Evolutionary conservation across 2,329 filamentous ascomycete species (phyloP).

Genomic region (Fusarium continuum): DNA sequence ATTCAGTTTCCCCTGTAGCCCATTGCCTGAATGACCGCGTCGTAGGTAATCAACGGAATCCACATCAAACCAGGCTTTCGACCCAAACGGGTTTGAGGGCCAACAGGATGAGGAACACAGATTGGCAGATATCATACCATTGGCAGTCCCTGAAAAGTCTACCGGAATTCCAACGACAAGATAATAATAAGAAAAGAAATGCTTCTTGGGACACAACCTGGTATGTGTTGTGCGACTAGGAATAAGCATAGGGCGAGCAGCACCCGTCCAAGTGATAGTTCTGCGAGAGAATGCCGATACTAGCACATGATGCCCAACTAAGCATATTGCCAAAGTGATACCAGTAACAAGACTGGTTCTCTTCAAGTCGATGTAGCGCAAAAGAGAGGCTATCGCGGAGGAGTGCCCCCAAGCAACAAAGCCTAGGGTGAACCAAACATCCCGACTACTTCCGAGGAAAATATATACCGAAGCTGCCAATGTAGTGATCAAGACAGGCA

Average conservation of each 20-base stretch:
- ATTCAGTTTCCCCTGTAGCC: slow-evolving; percentile 70
- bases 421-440: slow-evolving; percentile 40
- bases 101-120: slow-evolving; percentile 32
- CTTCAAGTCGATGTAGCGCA: background rate
- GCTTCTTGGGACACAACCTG: slow-evolving; percentile 72
- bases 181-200: slow-evolving; percentile 76
- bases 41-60: slow-evolving; percentile 69
- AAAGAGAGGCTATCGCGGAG: background rate
- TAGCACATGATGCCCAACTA: background rate
- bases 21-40: slow-evolving; percentile 60
- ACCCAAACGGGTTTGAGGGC: slow-evolving; percentile 46
- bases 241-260: slow-evolving; percentile 62
- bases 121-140: slow-evolving; percentile 64
- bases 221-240: slow-evolving; percentile 72
- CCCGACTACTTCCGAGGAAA: slow-evolving; percentile 30
- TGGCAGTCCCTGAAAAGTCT: slow-evolving; percentile 64
- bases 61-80: slow-evolving; percentile 65
- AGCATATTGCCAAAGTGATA: background rate
- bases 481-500: background rate
- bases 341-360: slow-evolving; percentile 1
- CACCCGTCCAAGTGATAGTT: slow-evolving; percentile 4
- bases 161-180: slow-evolving; percentile 74
- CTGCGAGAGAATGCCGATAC: background rate
- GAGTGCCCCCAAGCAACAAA: slow-evolving; percentile 36
- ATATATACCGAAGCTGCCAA: slow-evolving; percentile 28